Base-by-base conservation (phyloP, 352 stramenopile genomes). In the Globisporangium cystogenes region DNA sequence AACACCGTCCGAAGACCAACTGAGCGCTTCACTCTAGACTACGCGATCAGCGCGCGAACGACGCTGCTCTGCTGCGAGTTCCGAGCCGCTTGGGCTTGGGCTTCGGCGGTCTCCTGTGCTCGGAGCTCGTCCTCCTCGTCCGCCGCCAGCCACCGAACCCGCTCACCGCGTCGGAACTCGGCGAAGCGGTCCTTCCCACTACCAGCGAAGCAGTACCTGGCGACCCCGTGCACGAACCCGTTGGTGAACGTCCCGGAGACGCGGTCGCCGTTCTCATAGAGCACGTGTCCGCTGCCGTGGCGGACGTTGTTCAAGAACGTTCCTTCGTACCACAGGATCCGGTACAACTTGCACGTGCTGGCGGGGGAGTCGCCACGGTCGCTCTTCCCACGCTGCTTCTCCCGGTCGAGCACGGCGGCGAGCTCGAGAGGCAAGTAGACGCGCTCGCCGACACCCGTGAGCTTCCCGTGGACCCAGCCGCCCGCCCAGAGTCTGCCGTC, bases 221-320 rank as follows among this genome's bases (percentile, higher is more conserved):
- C 74, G 3, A 80, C 40, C 0, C 81, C 81, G 15, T 77, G 43
- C 0, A 66, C 65, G 45, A 86, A 83, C 0, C 78, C 78, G 4
- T 72, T 52, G 0, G 59, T 55, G 29, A 88, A 90, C 18, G 51
- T 12, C 1, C 78, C 81, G 8, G 36, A 42, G 21, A 92, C 41
- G 27, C 55, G 66, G 43, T 79, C 68, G 1, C 81, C 81, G n/a
- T 87, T 88, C 20, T 75, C 66, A 41, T 72, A 87, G 24, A 83
- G 55, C 27, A 81, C 16, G 12, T 67, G 59, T 1, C 78, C 83
- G 14, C 53, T 40, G 1, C 81, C 78, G 15, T 91, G 70, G 3
- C 78, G 72, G 4, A 78, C 63, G 43, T 72, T 71, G 1, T 74
- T 51, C 1, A 57, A 56, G 40, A 87, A 82, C 39, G 60, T 61